phyloP scores from a whole-genome alignment of 2,329 filamentous ascomycete genomes.

The Blastomyces percursus region DNA sequence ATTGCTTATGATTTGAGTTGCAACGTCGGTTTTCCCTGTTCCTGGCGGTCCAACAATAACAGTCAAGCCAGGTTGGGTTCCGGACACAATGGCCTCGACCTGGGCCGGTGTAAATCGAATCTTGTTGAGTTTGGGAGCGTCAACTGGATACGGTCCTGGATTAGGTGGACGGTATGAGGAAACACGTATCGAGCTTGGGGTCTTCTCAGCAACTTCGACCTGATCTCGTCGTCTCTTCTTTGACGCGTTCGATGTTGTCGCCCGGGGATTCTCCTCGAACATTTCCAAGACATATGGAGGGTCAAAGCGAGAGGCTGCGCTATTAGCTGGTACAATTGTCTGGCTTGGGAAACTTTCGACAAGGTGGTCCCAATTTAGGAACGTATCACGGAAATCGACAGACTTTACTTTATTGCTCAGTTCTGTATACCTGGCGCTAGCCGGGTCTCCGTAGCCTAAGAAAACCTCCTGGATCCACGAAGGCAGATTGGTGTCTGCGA shows the following conservation, averaged over 20 bases:
- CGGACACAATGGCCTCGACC: constrained; percentile 84
- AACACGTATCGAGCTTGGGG: constrained; percentile 61
- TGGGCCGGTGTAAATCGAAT: constrained; percentile 87
- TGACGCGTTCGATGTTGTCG: constrained; percentile 49
- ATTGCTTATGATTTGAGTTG: constrained; percentile 96
- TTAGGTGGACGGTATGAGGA: constrained; percentile 85
- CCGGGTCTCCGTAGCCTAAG: constrained; percentile 89
- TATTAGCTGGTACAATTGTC: constrained; percentile 66
- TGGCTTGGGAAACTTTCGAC: constrained; percentile 81
- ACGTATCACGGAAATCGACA: constrained; percentile 87
- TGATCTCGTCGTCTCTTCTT: constrained; percentile 81
- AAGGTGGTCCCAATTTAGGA: constrained; percentile 90
- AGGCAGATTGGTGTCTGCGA: constrained; percentile 76
- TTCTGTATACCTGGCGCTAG: constrained; percentile 74
- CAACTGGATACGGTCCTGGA: constrained; percentile 76
- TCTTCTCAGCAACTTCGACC: constrained; percentile 53
- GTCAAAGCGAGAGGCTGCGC: constrained; percentile 60
- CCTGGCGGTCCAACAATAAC: constrained; percentile 91
- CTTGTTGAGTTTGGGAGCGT: constrained; percentile 68
- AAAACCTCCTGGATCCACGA: constrained; percentile 95
- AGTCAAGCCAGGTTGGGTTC: constrained; percentile 85
- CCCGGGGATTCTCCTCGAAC: constrained; percentile 41
- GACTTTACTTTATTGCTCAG: constrained; percentile 65
- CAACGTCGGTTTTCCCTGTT: constrained; percentile 98
- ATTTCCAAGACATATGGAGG: constrained; percentile 80